phyloP scores from a whole-genome alignment of 805 yeast genomes.

The Candida lessepsii region DNA sequence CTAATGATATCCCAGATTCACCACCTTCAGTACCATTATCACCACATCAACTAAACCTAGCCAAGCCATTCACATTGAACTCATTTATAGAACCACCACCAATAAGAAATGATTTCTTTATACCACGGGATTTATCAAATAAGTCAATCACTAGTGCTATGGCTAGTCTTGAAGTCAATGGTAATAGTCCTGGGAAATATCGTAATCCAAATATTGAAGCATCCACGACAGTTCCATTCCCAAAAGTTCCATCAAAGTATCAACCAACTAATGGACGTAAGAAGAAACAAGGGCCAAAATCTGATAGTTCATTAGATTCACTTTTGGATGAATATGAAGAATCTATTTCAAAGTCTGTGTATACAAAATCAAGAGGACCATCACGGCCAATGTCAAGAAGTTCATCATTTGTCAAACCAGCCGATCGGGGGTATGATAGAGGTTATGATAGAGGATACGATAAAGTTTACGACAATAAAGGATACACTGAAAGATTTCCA shows the following conservation, averaged over 20 bases:
- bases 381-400: conserved; percentile 23
- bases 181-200: neutral
- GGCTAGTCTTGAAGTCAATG: conserved; percentile 28
- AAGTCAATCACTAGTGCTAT: conserved; percentile 28
- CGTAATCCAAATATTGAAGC: neutral
- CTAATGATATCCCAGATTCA: conserved; percentile 38
- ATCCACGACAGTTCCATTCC: neutral
- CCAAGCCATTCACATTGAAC: neutral
- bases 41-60: conserved; percentile 20
- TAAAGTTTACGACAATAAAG: too few relatives aligned
- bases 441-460: too few relatives aligned
- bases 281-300: conserved; percentile 14
- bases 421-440: too few relatives aligned
- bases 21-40: conserved; percentile 46
- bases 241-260: neutral
- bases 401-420: conserved; percentile 15
- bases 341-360: conserved; percentile 30
- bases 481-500: too few relatives aligned
- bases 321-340: conserved; percentile 46
- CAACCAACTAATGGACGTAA: neutral
- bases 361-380: conserved; percentile 24
- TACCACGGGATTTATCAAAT: conserved; percentile 15
- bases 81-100: conserved; percentile 5
- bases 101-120: neutral
- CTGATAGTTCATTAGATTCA: conserved; percentile 38